Conservation (phyloP, 345 rosid species). For the Salix arbutifolia region DNA sequence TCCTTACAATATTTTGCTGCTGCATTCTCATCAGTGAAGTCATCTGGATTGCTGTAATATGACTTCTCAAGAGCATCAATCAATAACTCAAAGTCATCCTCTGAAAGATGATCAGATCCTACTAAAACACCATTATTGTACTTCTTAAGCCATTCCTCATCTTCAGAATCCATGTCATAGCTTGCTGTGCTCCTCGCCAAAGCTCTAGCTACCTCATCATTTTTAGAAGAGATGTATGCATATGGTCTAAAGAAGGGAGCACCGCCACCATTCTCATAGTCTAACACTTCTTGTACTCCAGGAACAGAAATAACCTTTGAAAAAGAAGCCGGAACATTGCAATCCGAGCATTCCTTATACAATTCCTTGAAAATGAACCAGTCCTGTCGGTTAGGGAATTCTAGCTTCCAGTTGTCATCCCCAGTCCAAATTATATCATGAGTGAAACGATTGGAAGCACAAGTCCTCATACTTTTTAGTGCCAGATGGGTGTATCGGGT, state of each 20-base stretch:
- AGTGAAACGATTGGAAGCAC: slow-evolving; percentile 54
- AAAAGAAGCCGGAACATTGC: slow-evolving; percentile 42
- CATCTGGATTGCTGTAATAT: slow-evolving; percentile 50
- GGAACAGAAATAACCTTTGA: slow-evolving; percentile 79
- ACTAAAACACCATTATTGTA: slow-evolving; percentile 38
- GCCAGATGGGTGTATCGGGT: slow-evolving; percentile 48
- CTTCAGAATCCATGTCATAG: slow-evolving; percentile 94
- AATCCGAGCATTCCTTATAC: slow-evolving; percentile 72
- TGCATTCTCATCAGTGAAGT: slow-evolving; percentile 48
- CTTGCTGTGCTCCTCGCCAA: slow-evolving; percentile 53
- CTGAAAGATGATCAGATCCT: slow-evolving; percentile 41
- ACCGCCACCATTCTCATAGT: slow-evolving; percentile 31
- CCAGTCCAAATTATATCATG: slow-evolving; percentile 66
- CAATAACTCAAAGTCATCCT: slow-evolving; percentile 73
- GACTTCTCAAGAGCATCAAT: slow-evolving; percentile 87
- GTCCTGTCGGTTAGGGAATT: slow-evolving; percentile 62
- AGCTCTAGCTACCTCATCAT: slow-evolving; percentile 79
- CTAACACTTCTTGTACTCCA: slow-evolving; percentile 59
- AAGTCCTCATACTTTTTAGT: slow-evolving; percentile 56
- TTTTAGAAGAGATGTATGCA: slow-evolving; percentile 47
- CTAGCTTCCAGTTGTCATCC: slow-evolving; percentile 80
- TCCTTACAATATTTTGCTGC: slow-evolving; percentile 39
- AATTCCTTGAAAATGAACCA: slow-evolving; percentile 85
- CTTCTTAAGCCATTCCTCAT: slow-evolving; percentile 76
- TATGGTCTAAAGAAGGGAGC: slow-evolving; percentile 51